These are phyloP conservation scores for Flaveria sonorensis DNA, from an alignment of 129 eudicot species.

Conservation along the genomic window DNA sequence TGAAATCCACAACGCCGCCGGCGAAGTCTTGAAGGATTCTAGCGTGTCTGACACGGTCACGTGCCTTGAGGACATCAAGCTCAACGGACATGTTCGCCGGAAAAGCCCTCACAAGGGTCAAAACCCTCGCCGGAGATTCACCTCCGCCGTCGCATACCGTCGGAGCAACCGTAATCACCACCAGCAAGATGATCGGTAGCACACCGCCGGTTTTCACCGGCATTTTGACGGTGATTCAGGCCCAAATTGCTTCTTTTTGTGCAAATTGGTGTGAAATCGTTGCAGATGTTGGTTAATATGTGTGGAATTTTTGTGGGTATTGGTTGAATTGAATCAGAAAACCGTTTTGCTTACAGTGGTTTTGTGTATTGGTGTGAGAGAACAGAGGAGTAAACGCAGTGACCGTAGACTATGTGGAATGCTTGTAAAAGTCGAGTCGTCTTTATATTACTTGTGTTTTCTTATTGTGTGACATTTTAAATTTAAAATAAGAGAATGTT, in stretches of 20 bases:
- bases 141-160: constrained; percentile 31
- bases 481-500: too few relatives aligned
- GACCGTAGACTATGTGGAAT: neutral
- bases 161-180: constrained; percentile 27
- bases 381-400: neutral
- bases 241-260: neutral
- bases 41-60: constrained; percentile 65
- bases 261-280: neutral
- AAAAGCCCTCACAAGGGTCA: constrained; percentile 66
- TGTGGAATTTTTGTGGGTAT: constrained; percentile 9
- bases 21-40: constrained; percentile 58
- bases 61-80: constrained; percentile 48
- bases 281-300: neutral
- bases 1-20: constrained; percentile 74
- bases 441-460: neutral
- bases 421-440: constrained; percentile 6
- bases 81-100: constrained; percentile 59
- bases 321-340: constrained; percentile 17
- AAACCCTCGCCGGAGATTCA: constrained; percentile 39
- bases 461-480: neutral
- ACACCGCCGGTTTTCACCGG: constrained; percentile 43
- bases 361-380: constrained; percentile 1
- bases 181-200: constrained; percentile 28
- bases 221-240: constrained; percentile 21
- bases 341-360: constrained; percentile 32